Base-by-base conservation (phyloP, 176 grass and related monocot species). In the Cenchrus fungigraminus region DNA sequence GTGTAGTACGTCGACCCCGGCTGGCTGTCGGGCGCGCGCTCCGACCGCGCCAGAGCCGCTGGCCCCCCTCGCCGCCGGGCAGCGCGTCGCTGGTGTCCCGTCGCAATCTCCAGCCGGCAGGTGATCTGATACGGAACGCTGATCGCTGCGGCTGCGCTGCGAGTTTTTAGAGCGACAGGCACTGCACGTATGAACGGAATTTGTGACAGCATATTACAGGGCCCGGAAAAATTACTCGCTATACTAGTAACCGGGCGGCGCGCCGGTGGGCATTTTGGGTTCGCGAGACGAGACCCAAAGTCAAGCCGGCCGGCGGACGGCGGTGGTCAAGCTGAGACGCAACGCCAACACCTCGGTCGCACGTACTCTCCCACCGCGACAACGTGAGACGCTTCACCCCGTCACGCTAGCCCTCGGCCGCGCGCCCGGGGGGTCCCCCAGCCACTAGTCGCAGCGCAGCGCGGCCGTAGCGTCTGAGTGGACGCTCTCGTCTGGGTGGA, bases 311-410 rank as follows among this genome's bases (percentile, higher is more conserved):
- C 37, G 37, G 71, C 29, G 54, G 64, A 37, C 37, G 37, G 71
- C 50, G 71, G 54, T 63, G 82, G 69, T 81, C 77, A 85, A 45
- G 77, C 32, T 76, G 15, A 55, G n/a, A 85, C 71, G 78, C 63
- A 55, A 81, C 70, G 4, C 19, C 20, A 31, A 9, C 31, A 31
- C 9, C 6, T 63, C 12, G 69, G 3, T 14, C 45, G 45, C 45
- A 19, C 68, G 20, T 17, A 11, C 40, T 68, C 66, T 20, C 1
- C 45, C 6, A 9, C 45, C 6, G 45, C 45, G 8, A 46, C 8
- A 4, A 47, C 68, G 43, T 25, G 68, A 71, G 68, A 25, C 68
- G 68, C 43, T 28, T 13, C 28, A 50, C 6, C n/a, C 45, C 69
- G 69, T 25, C 45, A n/a, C 19, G 28, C 25, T 22, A 25, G 8